phyloP scores from a whole-genome alignment of 2,329 filamentous ascomycete genomes.

The Pyrenophora tritici-repentis region DNA sequence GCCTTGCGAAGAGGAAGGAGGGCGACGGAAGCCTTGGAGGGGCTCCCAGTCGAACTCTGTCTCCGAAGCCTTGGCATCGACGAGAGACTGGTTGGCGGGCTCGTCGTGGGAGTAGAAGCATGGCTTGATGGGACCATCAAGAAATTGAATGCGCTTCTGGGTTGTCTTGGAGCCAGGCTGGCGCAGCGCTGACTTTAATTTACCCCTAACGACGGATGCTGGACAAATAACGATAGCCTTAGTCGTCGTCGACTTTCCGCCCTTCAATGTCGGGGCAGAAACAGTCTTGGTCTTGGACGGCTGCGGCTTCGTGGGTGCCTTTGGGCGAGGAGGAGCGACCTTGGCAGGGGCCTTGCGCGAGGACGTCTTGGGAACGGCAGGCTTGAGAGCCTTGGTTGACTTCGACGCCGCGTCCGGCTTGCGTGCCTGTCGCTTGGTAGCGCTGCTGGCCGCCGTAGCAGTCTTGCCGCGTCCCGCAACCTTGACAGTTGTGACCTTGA shows the following conservation, averaged over 20 bases:
- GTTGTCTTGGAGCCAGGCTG: background rate
- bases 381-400: background rate
- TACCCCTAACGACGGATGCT: background rate
- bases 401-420: background rate
- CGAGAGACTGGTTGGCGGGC: slow-evolving; percentile 1
- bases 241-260: background rate
- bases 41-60: background rate
- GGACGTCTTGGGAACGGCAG: background rate
- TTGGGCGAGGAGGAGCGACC: background rate
- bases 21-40: background rate
- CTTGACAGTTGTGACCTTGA: too few species aligned
- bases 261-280: background rate
- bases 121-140: slow-evolving; percentile 2
- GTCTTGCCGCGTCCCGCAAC: too few species aligned
- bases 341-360: background rate
- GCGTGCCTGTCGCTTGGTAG: too few species aligned
- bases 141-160: slow-evolving; percentile 9
- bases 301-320: background rate
- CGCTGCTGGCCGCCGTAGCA: too few species aligned
- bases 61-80: background rate
- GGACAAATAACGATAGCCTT: background rate
- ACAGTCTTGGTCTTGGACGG: background rate
- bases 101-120: slow-evolving; percentile 4
- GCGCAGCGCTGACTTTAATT: background rate
- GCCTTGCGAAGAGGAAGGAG: background rate